phyloP scores from a whole-genome alignment of 2,329 filamentous ascomycete species.

The Pseudogymnoascus sp. region DNA sequence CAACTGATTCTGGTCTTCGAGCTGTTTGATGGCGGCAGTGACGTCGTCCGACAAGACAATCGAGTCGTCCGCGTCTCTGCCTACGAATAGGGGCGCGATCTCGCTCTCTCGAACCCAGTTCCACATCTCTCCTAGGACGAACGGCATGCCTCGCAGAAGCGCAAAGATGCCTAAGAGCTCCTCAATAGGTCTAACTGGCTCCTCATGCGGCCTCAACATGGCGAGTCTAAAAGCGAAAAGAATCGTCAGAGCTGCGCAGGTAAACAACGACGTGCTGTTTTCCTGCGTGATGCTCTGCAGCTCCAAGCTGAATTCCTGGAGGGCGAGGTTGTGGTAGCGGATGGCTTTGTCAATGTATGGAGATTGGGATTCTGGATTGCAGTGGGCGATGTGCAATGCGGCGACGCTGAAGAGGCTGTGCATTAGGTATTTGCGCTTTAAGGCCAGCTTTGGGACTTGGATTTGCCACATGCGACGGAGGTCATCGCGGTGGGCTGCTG shows the following conservation, averaged over 20 bases:
- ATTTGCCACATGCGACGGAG: slow-evolving; percentile 9
- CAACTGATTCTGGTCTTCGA: neutral
- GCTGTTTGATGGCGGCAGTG: neutral
- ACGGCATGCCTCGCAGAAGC: neutral
- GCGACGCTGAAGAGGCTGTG: slow-evolving; percentile 12
- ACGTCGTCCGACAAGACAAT: neutral
- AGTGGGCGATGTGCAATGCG: slow-evolving; percentile 12
- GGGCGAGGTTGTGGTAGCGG: slow-evolving; percentile 9
- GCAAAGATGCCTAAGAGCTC: neutral
- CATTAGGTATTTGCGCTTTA: slow-evolving; percentile 12
- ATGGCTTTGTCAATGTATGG: slow-evolving; percentile 10
- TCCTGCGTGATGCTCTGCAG: neutral
- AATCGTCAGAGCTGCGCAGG: slow-evolving; percentile 11
- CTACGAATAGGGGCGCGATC: neutral
- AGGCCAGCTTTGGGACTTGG: slow-evolving; percentile 10
- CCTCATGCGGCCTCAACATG: neutral
- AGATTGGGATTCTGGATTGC: slow-evolving; percentile 1
- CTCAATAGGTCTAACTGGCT: neutral
- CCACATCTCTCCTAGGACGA: neutral
- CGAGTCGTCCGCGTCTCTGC: neutral
- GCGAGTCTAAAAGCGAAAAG: neutral
- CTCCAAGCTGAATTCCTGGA: slow-evolving; percentile 7
- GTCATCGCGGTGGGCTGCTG: neutral
- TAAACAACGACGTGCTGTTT: slow-evolving; percentile 12
- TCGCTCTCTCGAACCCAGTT: neutral